Base-by-base conservation (phyloP, 139 green algal genomes). In the Coelastrella sp. region DNA sequence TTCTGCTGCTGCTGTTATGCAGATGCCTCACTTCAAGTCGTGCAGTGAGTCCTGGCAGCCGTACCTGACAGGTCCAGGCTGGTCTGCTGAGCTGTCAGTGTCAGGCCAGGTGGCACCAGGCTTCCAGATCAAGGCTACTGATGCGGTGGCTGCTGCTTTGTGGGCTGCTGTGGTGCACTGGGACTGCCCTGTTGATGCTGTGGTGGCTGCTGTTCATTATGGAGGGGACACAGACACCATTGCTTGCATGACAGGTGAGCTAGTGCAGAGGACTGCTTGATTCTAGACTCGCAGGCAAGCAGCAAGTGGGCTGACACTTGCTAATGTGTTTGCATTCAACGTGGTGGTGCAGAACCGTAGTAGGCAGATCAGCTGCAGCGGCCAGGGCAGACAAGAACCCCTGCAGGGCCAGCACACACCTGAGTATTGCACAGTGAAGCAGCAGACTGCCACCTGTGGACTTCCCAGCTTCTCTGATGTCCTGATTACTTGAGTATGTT, bases 221-320 rank as follows among this genome's bases (percentile, higher is more conserved):
- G 92, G 92, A 8, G 92, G 92, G 0, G 92, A 95, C 61, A 93
- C 92, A 2, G 92, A 95, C 82, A 95, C 92, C 2, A 68, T 95
- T 8, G 92, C 81, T 13, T 89, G 88, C 32, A 95, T 95, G 75
- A 83, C 87, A 66, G 92, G 92, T 91, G n/a, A n/a, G n/a, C n/a
- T n/a, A n/a, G n/a, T n/a, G n/a, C n/a, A n/a, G n/a, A n/a, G n/a
- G n/a, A n/a, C n/a, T n/a, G n/a, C n/a, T n/a, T n/a, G n/a, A n/a
- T n/a, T n/a, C n/a, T n/a, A n/a, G n/a, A n/a, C n/a, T n/a, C n/a
- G n/a, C n/a, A n/a, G n/a, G n/a, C n/a, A n/a, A n/a, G n/a, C n/a
- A n/a, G n/a, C n/a, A n/a, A n/a, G n/a, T n/a, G n/a, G n/a, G n/a
- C n/a, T n/a, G n/a, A n/a, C n/a, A n/a, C n/a, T n/a, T n/a, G n/a